Evolutionary conservation across 1,284 basidiomycete species (phyloP).

Genomic region (Malassezia obtusa): DNA sequence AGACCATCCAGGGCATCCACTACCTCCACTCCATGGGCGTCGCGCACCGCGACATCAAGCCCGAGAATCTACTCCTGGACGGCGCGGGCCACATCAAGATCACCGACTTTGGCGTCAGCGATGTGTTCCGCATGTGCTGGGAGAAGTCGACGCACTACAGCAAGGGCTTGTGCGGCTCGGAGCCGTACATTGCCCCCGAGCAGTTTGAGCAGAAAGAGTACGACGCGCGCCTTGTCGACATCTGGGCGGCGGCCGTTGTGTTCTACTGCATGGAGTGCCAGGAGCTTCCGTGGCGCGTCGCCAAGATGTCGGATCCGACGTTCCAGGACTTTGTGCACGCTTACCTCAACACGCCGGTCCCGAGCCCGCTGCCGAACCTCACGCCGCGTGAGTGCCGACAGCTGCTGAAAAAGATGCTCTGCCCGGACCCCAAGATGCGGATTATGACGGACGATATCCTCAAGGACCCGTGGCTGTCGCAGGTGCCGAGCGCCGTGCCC

Average conservation of each 20-base stretch:
- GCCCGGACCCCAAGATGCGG: slow-evolving; percentile 77
- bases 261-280: slow-evolving; percentile 75
- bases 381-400: slow-evolving; percentile 73
- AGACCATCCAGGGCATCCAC: slow-evolving; percentile 75
- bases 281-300: slow-evolving; percentile 71
- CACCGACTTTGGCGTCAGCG: slow-evolving; percentile 95
- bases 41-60: slow-evolving; percentile 94
- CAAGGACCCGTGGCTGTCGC: slow-evolving; percentile 66
- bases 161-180: slow-evolving; percentile 89
- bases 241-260: slow-evolving; percentile 93
- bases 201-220: slow-evolving; percentile 95
- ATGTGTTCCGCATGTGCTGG: slow-evolving; percentile 96
- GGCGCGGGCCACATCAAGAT: slow-evolving; percentile 92
- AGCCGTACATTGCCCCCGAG: slow-evolving; percentile 97
- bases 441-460: slow-evolving; percentile 73
- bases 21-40: slow-evolving; percentile 94
- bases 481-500: slow-evolving; percentile 9
- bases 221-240: slow-evolving; percentile 89
- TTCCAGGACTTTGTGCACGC: slow-evolving; percentile 73
- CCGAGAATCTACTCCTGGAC: slow-evolving; percentile 92
- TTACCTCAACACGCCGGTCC: slow-evolving; percentile 51
- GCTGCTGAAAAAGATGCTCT: slow-evolving; percentile 85
- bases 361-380: slow-evolving; percentile 65
- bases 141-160: slow-evolving; percentile 93
- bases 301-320: slow-evolving; percentile 70